Evolutionary conservation across 495 filamentous ascomycete species (phyloP).

Genomic region (Podospora appendiculata): DNA sequence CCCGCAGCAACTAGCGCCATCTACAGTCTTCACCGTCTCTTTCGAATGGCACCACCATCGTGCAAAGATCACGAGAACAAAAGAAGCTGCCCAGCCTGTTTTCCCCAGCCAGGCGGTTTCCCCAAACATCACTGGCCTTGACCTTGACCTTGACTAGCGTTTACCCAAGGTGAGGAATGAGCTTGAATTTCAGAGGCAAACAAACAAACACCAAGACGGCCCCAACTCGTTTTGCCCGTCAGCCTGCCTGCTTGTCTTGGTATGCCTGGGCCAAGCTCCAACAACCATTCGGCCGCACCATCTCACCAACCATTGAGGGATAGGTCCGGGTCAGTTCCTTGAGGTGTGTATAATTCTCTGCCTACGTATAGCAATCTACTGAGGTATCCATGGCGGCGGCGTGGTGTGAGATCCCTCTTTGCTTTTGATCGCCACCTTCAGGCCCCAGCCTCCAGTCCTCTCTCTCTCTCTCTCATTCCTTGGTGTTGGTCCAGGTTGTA

Average conservation of each 20-base stretch:
- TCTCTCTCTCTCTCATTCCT: not conserved
- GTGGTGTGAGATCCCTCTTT: not conserved
- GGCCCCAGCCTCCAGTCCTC: not conserved
- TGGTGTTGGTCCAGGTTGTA: not conserved
- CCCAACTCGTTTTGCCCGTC: not conserved
- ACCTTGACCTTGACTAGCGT: too few species aligned
- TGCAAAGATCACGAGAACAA: not conserved
- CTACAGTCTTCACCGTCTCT: not conserved
- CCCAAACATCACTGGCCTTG: too few species aligned
- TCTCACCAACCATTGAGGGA: too few species aligned
- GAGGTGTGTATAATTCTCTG: not conserved
- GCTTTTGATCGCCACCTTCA: not conserved
- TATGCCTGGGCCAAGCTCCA: too few species aligned
- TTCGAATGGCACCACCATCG: not conserved
- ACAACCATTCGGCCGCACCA: too few species aligned
- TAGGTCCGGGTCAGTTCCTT: not conserved
- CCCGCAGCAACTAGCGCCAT: conserved; percentile 1
- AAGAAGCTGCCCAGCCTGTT: not conserved
- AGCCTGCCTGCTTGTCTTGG: too few species aligned
- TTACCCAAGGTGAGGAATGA: too few species aligned
- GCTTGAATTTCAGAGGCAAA: too few species aligned
- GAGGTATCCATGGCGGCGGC: not conserved
- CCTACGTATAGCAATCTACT: not conserved
- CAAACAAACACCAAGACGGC: not conserved
- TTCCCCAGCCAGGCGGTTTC: too few species aligned